phyloP scores from a whole-genome alignment of 352 stramenopile species.

The Globisporangium abappressorium region DNA sequence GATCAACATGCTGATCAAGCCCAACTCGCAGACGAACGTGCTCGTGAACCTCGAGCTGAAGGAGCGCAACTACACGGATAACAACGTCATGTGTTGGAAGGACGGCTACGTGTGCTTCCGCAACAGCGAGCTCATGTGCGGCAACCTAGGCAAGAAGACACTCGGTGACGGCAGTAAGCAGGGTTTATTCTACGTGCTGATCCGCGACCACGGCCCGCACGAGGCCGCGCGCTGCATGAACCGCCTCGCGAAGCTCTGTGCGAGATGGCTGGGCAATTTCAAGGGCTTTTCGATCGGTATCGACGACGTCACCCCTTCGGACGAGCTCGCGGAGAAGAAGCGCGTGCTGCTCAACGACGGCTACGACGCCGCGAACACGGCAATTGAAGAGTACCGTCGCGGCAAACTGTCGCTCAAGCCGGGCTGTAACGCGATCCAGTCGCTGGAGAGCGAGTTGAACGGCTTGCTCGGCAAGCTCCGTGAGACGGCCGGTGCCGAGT shows the following conservation, averaged over 20 bases:
- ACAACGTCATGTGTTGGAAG: slow-evolving; percentile 96
- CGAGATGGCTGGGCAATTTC: slow-evolving; percentile 96
- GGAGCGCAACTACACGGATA: slow-evolving; percentile 96
- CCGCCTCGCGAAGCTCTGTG: slow-evolving; percentile 96
- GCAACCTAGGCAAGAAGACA: slow-evolving; percentile 98
- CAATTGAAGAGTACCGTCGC: slow-evolving; percentile 93
- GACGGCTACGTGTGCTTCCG: slow-evolving; percentile 97
- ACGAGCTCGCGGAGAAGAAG: slow-evolving; percentile 94
- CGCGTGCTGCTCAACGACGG: slow-evolving; percentile 89
- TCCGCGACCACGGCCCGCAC: slow-evolving; percentile 92
- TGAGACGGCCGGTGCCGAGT: slow-evolving; percentile 96
- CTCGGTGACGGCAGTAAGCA: slow-evolving; percentile 98
- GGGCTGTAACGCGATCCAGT: slow-evolving; percentile 97
- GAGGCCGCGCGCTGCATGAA: slow-evolving; percentile 97
- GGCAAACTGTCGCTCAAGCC: slow-evolving; percentile 94
- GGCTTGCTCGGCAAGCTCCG: slow-evolving; percentile 97
- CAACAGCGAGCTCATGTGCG: slow-evolving; percentile 97
- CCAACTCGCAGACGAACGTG: slow-evolving; percentile 86
- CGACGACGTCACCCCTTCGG: slow-evolving; percentile 98
- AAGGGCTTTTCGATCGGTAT: slow-evolving; percentile 99
- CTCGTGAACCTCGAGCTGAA: slow-evolving; percentile 87
- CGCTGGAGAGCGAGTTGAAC: slow-evolving; percentile 98
- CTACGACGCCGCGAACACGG: slow-evolving; percentile 86
- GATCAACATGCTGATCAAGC: slow-evolving; percentile 81
- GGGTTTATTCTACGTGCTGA: slow-evolving; percentile 97